Evolutionary conservation across 1,139 yeast genomes (phyloP).

Genomic region (Candida albicans): DNA sequence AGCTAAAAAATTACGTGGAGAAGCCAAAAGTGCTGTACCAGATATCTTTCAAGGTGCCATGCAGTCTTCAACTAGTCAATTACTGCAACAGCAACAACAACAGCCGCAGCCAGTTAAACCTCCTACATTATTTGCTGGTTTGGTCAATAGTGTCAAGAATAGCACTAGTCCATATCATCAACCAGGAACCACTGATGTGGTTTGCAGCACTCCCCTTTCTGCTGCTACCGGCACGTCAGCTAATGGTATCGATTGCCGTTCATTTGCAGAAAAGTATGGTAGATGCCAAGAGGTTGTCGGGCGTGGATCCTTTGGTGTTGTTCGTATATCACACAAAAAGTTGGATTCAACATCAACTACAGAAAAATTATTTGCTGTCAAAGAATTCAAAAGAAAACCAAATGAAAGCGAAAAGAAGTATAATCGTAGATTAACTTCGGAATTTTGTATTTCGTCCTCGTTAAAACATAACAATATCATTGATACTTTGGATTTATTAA

Average conservation of each 20-base stretch:
- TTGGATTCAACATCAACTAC: conserved; percentile 9
- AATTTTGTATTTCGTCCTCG: conserved; percentile 51
- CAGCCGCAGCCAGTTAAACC: conserved; percentile 33
- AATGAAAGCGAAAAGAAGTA: conserved; percentile 47
- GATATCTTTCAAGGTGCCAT: conserved; percentile 36
- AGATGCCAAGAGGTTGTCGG: conserved; percentile 53
- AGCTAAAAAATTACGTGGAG: conserved; percentile 76
- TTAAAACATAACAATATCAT: conserved; percentile 59
- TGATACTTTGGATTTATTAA: conserved; percentile 79
- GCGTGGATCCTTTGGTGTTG: conserved; percentile 50
- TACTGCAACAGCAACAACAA: conserved; percentile 14
- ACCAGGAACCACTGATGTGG: conserved; percentile 12
- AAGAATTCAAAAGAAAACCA: conserved; percentile 45
- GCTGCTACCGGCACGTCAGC: not conserved
- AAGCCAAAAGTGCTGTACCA: conserved; percentile 84
- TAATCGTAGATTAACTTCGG: conserved; percentile 45
- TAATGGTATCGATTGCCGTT: conserved; percentile 30
- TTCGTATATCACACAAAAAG: conserved; percentile 46
- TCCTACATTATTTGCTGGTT: conserved; percentile 80
- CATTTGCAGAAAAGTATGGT: conserved; percentile 51
- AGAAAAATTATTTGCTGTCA: conserved; percentile 47
- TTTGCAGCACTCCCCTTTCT: not conserved
- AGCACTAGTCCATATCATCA: conserved; percentile 23
- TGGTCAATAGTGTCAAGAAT: conserved; percentile 66
- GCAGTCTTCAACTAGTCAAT: conserved; percentile 14